phyloP scores from a whole-genome alignment of 2,329 filamentous ascomycete species.

The Fusarium proliferatum region DNA sequence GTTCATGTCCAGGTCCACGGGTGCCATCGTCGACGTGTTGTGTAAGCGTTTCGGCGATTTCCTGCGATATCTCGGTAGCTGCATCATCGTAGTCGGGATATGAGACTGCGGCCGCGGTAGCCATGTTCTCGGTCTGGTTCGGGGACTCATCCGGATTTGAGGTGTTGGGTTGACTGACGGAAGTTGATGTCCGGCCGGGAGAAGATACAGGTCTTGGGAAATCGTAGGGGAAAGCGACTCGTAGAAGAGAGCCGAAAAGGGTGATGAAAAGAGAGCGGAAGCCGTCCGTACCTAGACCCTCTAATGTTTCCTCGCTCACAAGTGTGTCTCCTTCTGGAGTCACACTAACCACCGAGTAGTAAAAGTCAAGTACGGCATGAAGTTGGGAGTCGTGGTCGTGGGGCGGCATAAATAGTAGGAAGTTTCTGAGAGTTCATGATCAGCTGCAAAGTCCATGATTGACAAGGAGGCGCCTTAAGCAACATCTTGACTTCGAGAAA shows the following conservation, averaged over 20 bases:
- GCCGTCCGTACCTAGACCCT: conserved; percentile 90
- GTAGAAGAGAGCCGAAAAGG: conserved; percentile 81
- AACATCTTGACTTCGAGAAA: background rate
- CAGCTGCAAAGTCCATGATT: conserved; percentile 33
- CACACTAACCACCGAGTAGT: conserved; percentile 87
- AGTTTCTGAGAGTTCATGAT: conserved; percentile 71
- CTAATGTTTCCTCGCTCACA: conserved; percentile 88
- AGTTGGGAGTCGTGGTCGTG: conserved; percentile 75
- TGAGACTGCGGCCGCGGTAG: conserved; percentile 29
- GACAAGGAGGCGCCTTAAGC: background rate
- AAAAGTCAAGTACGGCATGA: conserved; percentile 88
- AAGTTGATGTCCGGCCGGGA: conserved; percentile 37
- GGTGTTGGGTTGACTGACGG: conserved; percentile 8
- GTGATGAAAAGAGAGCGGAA: conserved; percentile 69
- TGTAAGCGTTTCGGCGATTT: conserved; percentile 37
- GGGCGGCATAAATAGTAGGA: conserved; percentile 86
- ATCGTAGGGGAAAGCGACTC: conserved; percentile 67
- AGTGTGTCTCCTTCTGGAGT: conserved; percentile 94
- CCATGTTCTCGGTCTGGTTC: conserved; percentile 32
- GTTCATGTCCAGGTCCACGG: conserved; percentile 41
- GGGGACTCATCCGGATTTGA: conserved; percentile 30
- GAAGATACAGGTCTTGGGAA: conserved; percentile 47
- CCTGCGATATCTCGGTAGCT: conserved; percentile 40
- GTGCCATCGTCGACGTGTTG: conserved; percentile 51
- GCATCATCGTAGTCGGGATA: conserved; percentile 39